Conservation (phyloP, 495 filamentous ascomycete genomes). For the Achaetomiella virescens region DNA sequence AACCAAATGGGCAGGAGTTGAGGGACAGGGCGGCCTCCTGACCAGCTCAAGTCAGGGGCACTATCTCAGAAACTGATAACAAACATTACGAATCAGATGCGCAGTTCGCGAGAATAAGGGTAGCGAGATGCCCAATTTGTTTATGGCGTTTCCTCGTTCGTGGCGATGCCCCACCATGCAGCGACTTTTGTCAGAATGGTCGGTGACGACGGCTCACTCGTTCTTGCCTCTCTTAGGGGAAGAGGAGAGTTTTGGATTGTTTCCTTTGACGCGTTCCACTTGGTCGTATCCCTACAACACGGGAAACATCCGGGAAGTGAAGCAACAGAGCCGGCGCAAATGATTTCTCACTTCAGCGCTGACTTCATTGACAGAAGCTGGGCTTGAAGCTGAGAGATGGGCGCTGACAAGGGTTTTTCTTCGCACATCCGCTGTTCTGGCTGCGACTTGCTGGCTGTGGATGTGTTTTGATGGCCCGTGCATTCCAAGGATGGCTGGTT, state of each 20-base stretch:
- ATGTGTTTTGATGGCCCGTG: slow-evolving; percentile 15
- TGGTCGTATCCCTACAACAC: too few relatives aligned
- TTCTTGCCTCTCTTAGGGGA: too few relatives aligned
- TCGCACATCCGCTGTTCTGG: slow-evolving; percentile 11
- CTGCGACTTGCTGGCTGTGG: neutral
- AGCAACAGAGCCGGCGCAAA: too few relatives aligned
- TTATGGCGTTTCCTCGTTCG: neutral
- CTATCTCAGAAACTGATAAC: slow-evolving; percentile 6
- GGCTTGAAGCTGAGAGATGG: neutral
- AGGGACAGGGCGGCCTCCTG: slow-evolving; percentile 5
- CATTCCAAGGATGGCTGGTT: slow-evolving; percentile 5
- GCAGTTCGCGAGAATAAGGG: too few relatives aligned
- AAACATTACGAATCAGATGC: slow-evolving; percentile 19
- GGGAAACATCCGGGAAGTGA: too few relatives aligned
- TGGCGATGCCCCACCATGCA: too few relatives aligned
- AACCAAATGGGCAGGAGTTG: slow-evolving; percentile 7
- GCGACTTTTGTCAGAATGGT: neutral
- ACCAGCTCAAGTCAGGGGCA: too few relatives aligned
- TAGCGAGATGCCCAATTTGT: too few relatives aligned
- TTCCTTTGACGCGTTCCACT: too few relatives aligned
- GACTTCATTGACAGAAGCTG: neutral
- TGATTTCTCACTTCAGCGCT: neutral
- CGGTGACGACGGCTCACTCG: neutral
- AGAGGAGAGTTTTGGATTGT: too few relatives aligned
- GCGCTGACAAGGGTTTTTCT: slow-evolving; percentile 25